Base-by-base conservation (phyloP, 1,139 yeast genomes). In the Sugiyamaella japonica region DNA sequence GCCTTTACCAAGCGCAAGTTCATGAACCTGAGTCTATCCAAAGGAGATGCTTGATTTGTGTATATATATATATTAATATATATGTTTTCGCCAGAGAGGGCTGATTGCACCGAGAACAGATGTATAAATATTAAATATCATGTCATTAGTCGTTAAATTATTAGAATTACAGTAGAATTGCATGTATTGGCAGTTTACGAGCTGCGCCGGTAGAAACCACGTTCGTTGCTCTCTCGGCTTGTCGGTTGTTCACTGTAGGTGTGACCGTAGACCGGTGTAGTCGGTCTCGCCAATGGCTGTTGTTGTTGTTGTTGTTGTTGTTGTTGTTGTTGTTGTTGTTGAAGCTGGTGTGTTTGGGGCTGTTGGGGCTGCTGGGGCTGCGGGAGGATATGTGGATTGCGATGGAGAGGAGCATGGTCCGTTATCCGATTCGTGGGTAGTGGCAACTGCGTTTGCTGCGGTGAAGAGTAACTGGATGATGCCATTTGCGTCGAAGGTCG, bases 1-100 rank as follows among this genome's bases (percentile, higher is more conserved):
- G 96, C 98, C 1, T 93, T 95, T 71, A 89, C 97, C 45, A 85
- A 95, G 74, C 85, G 96, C 74, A 83, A 89, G 69, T 93, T 93
- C 70, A 93, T 93, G 99, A 93, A 93, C 74, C 88, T 89, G 74
- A 72, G 79, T 49, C 71, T 82, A 55, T 76, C 66, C 56, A 56
- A 43, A 40, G 42, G 46, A 5, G 20, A 28, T 23, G 41, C 32
- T 36, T 45, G 42, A 45, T 23, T 9, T 12, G n/a, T n/a, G n/a
- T n/a, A n/a, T n/a, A n/a, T n/a, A 8, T 29, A 16, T 20, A 12
- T 7, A 29, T 20, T 31, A 20, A 36, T 46, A 40, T 37, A 31
- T 38, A 48, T 37, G 32, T 40, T 7, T 44, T 32, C 3, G 6
- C 25, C 25, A 6, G 25, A 20, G 25, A 20, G 5, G 25, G 25